These are phyloP conservation scores for Polychytrium aggregatum DNA, from an alignment of 192 early-diverging fungal species.

Conservation along the genomic window DNA sequence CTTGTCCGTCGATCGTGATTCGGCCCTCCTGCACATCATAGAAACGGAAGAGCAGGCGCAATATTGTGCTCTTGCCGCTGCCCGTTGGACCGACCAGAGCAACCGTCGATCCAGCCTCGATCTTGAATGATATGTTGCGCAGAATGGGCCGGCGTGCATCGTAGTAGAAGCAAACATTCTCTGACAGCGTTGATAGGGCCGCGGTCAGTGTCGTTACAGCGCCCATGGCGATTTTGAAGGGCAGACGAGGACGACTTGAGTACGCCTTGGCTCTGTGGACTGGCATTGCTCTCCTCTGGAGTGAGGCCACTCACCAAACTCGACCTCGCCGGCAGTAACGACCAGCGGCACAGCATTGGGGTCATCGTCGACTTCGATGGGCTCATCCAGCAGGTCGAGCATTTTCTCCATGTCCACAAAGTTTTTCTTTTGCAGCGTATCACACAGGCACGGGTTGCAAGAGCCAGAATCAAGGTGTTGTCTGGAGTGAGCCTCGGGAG, in stretches of 20 bases:
- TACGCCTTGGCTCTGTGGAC: too few relatives aligned
- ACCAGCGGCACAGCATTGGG: slow-evolving; percentile 49
- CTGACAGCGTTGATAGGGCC: too few relatives aligned
- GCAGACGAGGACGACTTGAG: too few relatives aligned
- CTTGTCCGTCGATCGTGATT: slow-evolving; percentile 80
- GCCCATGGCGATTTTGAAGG: too few relatives aligned
- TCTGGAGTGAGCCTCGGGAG: too few relatives aligned
- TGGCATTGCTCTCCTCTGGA: too few relatives aligned
- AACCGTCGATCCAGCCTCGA: slow-evolving; percentile 59
- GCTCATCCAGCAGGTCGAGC: slow-evolving; percentile 63
- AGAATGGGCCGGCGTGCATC: slow-evolving; percentile 63
- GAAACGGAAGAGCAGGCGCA: slow-evolving; percentile 74
- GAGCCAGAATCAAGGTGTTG: too few relatives aligned
- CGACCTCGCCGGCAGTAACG: slow-evolving; percentile 45
- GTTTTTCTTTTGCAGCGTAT: too few relatives aligned
- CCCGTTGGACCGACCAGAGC: slow-evolving; percentile 74
- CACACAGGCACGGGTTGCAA: too few relatives aligned
- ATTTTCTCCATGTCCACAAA: slow-evolving; percentile 93
- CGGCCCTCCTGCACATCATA: slow-evolving; percentile 75
- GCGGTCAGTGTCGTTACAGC: too few relatives aligned
- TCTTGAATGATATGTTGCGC: slow-evolving; percentile 54
- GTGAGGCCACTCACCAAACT: too few relatives aligned
- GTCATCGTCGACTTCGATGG: slow-evolving; percentile 48
- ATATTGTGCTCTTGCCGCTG: slow-evolving; percentile 41
- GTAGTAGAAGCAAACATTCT: slow-evolving; percentile 62